These are phyloP conservation scores for Penicillium coprophilum DNA, from an alignment of 495 filamentous ascomycete genomes.

Conservation along the genomic window DNA sequence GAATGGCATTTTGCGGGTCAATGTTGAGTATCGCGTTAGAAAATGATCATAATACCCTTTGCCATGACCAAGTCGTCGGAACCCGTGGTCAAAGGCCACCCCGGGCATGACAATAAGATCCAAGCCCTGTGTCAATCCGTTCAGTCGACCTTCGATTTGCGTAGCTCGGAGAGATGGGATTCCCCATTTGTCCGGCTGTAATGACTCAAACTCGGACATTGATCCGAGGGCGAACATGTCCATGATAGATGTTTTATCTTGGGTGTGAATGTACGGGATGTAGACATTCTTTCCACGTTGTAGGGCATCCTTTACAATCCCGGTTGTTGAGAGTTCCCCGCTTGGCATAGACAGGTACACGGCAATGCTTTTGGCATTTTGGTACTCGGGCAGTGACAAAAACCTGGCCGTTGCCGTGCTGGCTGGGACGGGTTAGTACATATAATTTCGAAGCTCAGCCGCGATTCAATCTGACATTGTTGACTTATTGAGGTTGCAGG, in stretches of 20 bases:
- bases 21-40: conserved; percentile 65
- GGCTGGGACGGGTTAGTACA: conserved; percentile 48
- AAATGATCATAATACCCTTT: conserved; percentile 98
- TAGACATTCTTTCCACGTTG: conserved; percentile 77
- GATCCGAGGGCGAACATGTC: conserved; percentile 84
- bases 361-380: conserved; percentile 68
- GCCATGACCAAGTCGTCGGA: conserved; percentile 85
- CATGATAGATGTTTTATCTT: conserved; percentile 67
- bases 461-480: conserved; percentile 59
- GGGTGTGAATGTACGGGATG: conserved; percentile 80
- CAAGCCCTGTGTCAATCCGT: conserved; percentile 67
- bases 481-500: conserved; percentile 54
- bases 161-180: conserved; percentile 74
- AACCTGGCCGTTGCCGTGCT: conserved; percentile 56
- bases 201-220: conserved; percentile 68
- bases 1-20: conserved; percentile 58
- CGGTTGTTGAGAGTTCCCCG: conserved; percentile 77
- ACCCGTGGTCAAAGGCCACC: conserved; percentile 79
- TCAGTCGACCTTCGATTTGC: conserved; percentile 61
- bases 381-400: conserved; percentile 63
- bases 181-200: conserved; percentile 82
- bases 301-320: conserved; percentile 79
- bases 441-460: not conserved
- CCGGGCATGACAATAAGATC: conserved; percentile 93
- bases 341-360: conserved; percentile 91